Evolutionary conservation across 2,329 filamentous ascomycete species (phyloP), one percentile per base, ranked within the genome.

Genomic region (Plectosphaerella sp.): DNA sequence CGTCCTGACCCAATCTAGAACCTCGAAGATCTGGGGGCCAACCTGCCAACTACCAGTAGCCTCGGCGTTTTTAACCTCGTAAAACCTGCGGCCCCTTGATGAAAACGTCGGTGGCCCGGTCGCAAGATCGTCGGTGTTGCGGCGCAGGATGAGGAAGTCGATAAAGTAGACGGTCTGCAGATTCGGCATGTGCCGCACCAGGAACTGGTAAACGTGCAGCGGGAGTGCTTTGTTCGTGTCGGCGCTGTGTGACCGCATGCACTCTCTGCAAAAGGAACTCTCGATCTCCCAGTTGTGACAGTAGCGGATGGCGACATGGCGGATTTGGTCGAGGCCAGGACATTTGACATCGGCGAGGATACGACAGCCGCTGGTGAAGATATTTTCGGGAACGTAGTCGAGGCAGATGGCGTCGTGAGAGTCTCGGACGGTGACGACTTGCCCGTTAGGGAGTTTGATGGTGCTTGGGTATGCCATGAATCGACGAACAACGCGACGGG

Each of bases 111-210:
- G n/a, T 16, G 37, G n/a, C 36, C 11, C 28, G 28, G 15, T 16
- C 28, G 33, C 14, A 9, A n/a, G 22, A 33, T 14, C 11, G n/a
- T 25, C 43, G 48, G 37, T 56, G 8, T 10, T 25, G 47, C 65
- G 67, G 7, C 66, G 66, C 10, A 72, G 54, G 4, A 73, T 68
- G 6, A 73, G 61, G 49, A 72, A 74, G 55, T 77, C 74, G 20
- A 77, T 61, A 45, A 77, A 70, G 53, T 72, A 76, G 43, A 77
- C 73, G 2, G 67, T 62, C 52, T 75, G 67, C 6, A 77, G 61
- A 14, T 70, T 72, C 2, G 70, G 70, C 14, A 72, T 60, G 54
- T 72, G 68, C 10, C 72, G 61, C 3, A 71, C 66, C 7, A 74
- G 61, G 33, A 77, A 74, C 47, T 75, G 70, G 57, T 73, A 76